Percentiles rank a stretch among this genome's conserved stretches.
Conservation (phyloP, 495 filamentous ascomycete genomes). For the Neurospora sp. region DNA sequence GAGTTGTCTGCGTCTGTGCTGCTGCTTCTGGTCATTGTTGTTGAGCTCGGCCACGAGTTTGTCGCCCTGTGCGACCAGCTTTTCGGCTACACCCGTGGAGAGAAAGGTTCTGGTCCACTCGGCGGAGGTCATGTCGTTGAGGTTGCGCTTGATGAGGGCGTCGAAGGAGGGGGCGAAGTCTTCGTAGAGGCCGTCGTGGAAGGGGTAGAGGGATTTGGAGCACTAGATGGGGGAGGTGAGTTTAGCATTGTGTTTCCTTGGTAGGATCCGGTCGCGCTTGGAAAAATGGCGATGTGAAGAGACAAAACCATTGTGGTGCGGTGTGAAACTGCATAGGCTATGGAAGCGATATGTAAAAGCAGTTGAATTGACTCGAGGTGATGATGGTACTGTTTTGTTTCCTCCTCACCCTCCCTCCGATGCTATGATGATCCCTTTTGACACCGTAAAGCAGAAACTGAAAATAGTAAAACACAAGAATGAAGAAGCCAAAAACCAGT, state of each 20-base stretch:
- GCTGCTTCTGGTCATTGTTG: not conserved
- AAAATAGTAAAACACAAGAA: not conserved
- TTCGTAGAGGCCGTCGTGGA: constrained; percentile 59
- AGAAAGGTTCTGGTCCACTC: constrained; percentile 57
- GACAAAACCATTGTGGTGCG: not conserved
- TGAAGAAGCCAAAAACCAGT: not conserved
- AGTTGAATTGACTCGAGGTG: not conserved
- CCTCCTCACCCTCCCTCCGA: not conserved
- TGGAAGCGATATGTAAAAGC: too few species aligned
- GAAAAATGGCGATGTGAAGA: not conserved
- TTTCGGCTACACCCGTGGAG: constrained; percentile 35
- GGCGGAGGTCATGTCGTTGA: constrained; percentile 53
- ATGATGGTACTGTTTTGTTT: not conserved
- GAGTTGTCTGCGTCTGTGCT: not conserved
- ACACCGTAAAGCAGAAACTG: not conserved
- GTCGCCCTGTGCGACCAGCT: constrained; percentile 41
- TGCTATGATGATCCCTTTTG: not conserved
- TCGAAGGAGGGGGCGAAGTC: constrained; percentile 69
- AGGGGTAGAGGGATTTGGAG: constrained; percentile 60
- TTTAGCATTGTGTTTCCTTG: not conserved
- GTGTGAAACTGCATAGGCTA: not conserved
- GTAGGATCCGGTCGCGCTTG: not conserved
- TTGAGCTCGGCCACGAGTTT: constrained; percentile 34
- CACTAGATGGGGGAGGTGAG: constrained; percentile 29
- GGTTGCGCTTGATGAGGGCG: constrained; percentile 47